Base-by-base conservation (phyloP, 495 filamentous ascomycete genomes). In the Amphirosellinia nigrospora region DNA sequence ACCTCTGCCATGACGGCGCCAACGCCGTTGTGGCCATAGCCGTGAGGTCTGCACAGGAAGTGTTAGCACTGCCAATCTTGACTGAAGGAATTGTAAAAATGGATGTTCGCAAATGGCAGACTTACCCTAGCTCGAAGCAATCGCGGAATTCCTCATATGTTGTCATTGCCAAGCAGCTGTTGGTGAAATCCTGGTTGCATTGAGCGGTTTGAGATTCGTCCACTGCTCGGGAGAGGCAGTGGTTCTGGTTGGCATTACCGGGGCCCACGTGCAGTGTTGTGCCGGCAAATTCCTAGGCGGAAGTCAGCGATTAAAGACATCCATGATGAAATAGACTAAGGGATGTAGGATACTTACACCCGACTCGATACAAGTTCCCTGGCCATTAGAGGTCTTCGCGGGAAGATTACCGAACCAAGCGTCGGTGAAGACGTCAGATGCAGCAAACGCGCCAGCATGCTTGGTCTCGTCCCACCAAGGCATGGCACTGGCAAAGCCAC, bases 381-480 rank as follows among this genome's bases (percentile, higher is more conserved):
- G 77, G 26, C 74, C 75, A 21, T 79, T 72, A 3, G 59, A 41
- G 3, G 78, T 79, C 62, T 77, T 79, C 1, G 55, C 62, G 9
- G 77, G 73, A 9, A 80, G 76, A 23, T 69, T 62, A 13, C 77
- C 75, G 58, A 79, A 79, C 66, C 75, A 76, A 6, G 23, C 62
- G 13, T 73, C 70, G 26, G 67, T 73, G 67, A 83, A 83, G 0
- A 83, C 46, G 21, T 77, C 76, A 0, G 81, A 81, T 15, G 72
- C 41, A 9, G 73, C 73, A 41, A 75, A 80, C 43, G 72, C 73
- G 58, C 78, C 79, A 11, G 78, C 70, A 70, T 83, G 77, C 3
- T 78, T 72, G 32, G 79, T 80, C 81, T 80, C 80, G 66, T 80
- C 81, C 80, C 80, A 83, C 76, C 80, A 83, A 4, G 81, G 79